Percentiles rank a stretch among this genome's conserved stretches.
phyloP scores from a whole-genome alignment of 345 rosid genomes.

The Anacardium occidentale region DNA sequence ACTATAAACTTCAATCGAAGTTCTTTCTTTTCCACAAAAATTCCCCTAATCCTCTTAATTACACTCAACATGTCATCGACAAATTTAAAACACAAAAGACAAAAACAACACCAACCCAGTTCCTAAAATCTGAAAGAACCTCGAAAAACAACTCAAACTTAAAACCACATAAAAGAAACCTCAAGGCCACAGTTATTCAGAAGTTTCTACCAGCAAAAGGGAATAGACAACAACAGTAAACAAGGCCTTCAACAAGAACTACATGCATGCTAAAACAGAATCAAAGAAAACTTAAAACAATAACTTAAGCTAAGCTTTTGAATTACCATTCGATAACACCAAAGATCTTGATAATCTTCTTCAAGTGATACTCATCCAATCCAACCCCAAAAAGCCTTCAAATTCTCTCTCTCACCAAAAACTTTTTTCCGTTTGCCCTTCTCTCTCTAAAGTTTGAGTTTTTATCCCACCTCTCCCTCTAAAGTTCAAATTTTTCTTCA shows the following conservation, averaged over 20 bases:
- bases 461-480: background rate
- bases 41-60: background rate
- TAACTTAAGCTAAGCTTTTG: background rate
- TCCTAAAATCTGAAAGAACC: background rate
- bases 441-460: background rate
- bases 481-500: background rate
- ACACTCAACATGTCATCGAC: background rate
- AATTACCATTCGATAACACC: slow-evolving; percentile 36
- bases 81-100: background rate
- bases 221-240: background rate
- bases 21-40: background rate
- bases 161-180: background rate
- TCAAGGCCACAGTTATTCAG: background rate
- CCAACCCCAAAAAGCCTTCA: slow-evolving; percentile 9
- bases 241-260: slow-evolving; percentile 2
- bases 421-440: slow-evolving; percentile 2
- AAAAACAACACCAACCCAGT: background rate
- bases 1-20: background rate
- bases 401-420: slow-evolving; percentile 11
- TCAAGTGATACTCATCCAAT: slow-evolving; percentile 36
- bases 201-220: slow-evolving; percentile 9
- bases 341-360: slow-evolving; percentile 21
- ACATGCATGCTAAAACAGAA: background rate
- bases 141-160: background rate
- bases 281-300: background rate